Base-by-base conservation (phyloP, 768 basidiomycete genomes). In the Xerocomus spinulosus region DNA sequence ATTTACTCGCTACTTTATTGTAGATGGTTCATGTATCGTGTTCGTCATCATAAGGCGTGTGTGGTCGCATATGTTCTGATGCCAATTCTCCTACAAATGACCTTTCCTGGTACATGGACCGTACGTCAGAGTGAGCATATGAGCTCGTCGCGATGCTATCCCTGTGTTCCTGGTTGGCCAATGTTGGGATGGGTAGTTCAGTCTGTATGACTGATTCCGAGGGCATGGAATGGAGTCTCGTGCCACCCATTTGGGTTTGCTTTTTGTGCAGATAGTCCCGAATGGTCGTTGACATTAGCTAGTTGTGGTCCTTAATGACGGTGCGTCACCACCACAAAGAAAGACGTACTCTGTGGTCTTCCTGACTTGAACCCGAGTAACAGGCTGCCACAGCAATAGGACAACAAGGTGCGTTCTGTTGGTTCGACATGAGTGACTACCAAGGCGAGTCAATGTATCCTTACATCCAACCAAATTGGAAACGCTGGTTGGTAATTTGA, bases 381-480 rank as follows among this genome's bases (percentile, higher is more conserved):
- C 83, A 85, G 4, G 83, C 87, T 23, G 78, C 81, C 15, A 90
- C 69, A 6, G 82, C 88, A 48, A 91, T 87, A 2, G 88, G 88
- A 62, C 87, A 87, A 56, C 85, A 87, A n/a, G 78, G 81, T 13
- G 85, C 85, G 50, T 86, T 88, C 88, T 91, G 55, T 36, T 15
- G 44, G 38, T 30, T 23, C 18, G 28, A 39, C 21, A 37, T 54
- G 35, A 45, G 37, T 47, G 30, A 45, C 36, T 23, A 29, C 41
- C 29, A 41, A 36, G 24, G 26, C 37, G 17, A 29, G 33, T 28
- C 33, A 5, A 9, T 26, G 36, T 20, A 17, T 21, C 48, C 66
- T 57, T 62, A 84, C 87, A 75, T 89, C 83, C 48, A 91, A 68
- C 87, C 87, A 91, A 54, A 91, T 81, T 4, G 88, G 88, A 73